phyloP scores from a whole-genome alignment of 1,284 basidiomycete species.

The Apiotrichum gamsii region DNA sequence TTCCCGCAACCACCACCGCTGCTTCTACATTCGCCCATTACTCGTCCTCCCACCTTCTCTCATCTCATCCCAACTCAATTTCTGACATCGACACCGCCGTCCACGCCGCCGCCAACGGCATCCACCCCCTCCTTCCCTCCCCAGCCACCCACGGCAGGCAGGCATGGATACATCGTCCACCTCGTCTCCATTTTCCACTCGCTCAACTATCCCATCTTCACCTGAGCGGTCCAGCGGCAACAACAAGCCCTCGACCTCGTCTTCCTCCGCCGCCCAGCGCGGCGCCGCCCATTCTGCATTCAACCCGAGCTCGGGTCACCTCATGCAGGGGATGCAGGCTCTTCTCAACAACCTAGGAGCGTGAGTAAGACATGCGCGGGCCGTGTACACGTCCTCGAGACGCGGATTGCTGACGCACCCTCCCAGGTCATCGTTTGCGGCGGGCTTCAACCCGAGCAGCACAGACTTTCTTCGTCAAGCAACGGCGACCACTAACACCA shows the following conservation, averaged over 20 bases:
- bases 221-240: constrained; percentile 26
- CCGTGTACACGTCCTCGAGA: no score
- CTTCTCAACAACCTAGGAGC: constrained; percentile 23
- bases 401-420: neutral
- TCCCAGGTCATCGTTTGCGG: constrained; percentile 11
- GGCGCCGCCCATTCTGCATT: constrained; percentile 3
- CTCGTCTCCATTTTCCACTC: constrained; percentile 32
- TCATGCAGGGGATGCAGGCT: constrained; percentile 32
- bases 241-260: constrained; percentile 1
- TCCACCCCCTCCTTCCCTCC: no score
- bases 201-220: constrained; percentile 32
- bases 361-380: no score
- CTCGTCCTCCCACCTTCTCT: neutral
- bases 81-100: no score
- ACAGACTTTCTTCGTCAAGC: constrained; percentile 1
- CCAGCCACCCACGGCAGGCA: constrained; percentile 1
- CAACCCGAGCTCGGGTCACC: constrained; percentile 12
- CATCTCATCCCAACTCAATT: neutral
- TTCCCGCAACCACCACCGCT: neutral
- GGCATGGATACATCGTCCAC: constrained; percentile 30
- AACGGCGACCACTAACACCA: no score
- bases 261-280: constrained; percentile 1
- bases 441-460: constrained; percentile 2
- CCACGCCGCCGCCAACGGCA: no score
- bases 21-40: neutral